These are phyloP conservation scores for Termitomyces sp. DNA, from an alignment of 1,284 basidiomycete species.

Conservation along the genomic window DNA sequence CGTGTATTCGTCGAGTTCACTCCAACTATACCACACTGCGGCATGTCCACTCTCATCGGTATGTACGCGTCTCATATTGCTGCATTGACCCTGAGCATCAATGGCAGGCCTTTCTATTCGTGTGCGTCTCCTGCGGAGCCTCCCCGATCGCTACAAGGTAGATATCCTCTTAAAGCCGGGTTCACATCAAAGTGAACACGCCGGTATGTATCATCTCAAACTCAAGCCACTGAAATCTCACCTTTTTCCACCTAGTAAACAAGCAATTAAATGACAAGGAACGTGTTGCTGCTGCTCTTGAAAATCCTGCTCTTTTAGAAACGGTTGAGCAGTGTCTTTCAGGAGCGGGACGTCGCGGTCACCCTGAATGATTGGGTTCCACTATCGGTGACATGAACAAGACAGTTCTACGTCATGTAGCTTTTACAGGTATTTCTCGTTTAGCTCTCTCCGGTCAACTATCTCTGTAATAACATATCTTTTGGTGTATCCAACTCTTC, in stretches of 20 bases:
- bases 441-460: neutral
- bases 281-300: conserved; percentile 92
- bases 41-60: conserved; percentile 98
- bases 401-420: neutral
- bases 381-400: neutral
- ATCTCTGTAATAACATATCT: neutral
- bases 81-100: conserved; percentile 8
- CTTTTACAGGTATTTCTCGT: neutral
- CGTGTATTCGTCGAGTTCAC: conserved; percentile 87
- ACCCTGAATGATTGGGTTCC: conserved; percentile 10
- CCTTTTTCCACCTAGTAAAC: conserved; percentile 62
- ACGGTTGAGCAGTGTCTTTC: conserved; percentile 85
- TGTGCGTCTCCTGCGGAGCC: conserved; percentile 83
- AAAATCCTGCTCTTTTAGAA: conserved; percentile 83
- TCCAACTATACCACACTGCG: conserved; percentile 97
- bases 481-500: neutral
- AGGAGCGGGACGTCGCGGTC: conserved; percentile 21
- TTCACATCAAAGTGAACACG: conserved; percentile 91
- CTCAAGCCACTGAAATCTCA: neutral
- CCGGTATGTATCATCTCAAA: conserved; percentile 49
- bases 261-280: conserved; percentile 99
- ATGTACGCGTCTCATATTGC: conserved; percentile 20
- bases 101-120: conserved; percentile 82
- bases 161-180: conserved; percentile 92
- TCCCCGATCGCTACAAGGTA: conserved; percentile 92